Percentiles rank a stretch among this genome's conserved stretches.
Evolutionary conservation across 768 basidiomycete genomes (phyloP).

Genomic region (Tephrocybe sp.): DNA sequence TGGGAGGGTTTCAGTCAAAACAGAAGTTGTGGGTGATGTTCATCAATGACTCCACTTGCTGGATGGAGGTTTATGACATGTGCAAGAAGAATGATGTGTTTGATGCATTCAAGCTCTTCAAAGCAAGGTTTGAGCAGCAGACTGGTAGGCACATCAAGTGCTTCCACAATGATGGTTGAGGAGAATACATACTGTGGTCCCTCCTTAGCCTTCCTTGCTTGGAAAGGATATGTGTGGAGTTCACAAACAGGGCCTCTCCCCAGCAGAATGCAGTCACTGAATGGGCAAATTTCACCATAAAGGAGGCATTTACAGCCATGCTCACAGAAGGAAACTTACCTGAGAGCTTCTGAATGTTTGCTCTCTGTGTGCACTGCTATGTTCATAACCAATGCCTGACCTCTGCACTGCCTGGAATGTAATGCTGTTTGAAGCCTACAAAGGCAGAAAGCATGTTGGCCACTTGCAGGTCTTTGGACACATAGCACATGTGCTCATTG

Average conservation of each 20-base stretch:
- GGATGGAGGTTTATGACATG: slow-evolving; percentile 10
- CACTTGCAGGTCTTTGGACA: slow-evolving; percentile 36
- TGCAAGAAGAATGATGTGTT: slow-evolving; percentile 19
- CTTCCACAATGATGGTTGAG: slow-evolving; percentile 34
- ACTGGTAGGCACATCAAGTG: slow-evolving; percentile 23
- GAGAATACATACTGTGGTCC: slow-evolving; percentile 29
- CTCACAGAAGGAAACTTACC: slow-evolving; percentile 1
- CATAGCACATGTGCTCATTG: slow-evolving; percentile 31
- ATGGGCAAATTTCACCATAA: slow-evolving; percentile 40
- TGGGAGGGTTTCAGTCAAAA: not conserved
- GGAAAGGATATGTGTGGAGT: slow-evolving; percentile 23
- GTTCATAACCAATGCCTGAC: slow-evolving; percentile 7
- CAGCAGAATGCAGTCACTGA: slow-evolving; percentile 37
- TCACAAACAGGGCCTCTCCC: slow-evolving; percentile 25
- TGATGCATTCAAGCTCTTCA: slow-evolving; percentile 29
- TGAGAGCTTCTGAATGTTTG: slow-evolving; percentile 3
- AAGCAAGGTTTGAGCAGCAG: slow-evolving; percentile 31
- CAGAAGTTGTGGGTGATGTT: slow-evolving; percentile 7
- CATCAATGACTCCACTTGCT: not conserved
- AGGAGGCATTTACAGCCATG: slow-evolving; percentile 22
- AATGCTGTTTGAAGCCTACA: slow-evolving; percentile 2
- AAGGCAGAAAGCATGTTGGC: slow-evolving; percentile 17
- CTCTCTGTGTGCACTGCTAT: not conserved
- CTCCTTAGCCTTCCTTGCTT: slow-evolving; percentile 21
- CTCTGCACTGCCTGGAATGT: slow-evolving; percentile 1